Conservation (phyloP, 768 basidiomycete species). For the Rhizopogon vinicolor region DNA sequence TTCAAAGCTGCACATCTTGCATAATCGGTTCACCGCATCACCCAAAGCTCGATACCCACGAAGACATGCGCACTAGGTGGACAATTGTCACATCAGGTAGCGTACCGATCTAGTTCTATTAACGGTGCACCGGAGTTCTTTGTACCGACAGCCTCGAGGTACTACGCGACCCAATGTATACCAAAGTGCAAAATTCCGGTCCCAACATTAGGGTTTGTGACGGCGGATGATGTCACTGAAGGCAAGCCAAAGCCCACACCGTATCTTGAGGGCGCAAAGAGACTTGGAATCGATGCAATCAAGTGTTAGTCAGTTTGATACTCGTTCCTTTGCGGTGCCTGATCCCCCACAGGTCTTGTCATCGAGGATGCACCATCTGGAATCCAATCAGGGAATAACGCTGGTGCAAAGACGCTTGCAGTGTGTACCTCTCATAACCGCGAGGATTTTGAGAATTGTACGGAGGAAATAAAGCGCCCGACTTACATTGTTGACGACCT, state of each 20-base stretch:
- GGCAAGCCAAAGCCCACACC: slow-evolving; percentile 83
- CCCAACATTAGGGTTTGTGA: slow-evolving; percentile 60
- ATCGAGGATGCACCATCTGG: slow-evolving; percentile 91
- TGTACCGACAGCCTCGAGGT: slow-evolving; percentile 55
- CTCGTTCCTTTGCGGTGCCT: neutral
- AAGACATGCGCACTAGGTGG: slow-evolving; percentile 41
- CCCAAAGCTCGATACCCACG: slow-evolving; percentile 13
- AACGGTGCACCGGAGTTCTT: neutral
- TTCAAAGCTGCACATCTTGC: neutral
- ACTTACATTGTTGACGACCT: slow-evolving; percentile 71
- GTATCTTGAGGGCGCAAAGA: slow-evolving; percentile 72
- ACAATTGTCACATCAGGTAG: slow-evolving; percentile 81
- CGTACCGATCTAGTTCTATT: neutral
- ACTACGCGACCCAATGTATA: slow-evolving; percentile 67
- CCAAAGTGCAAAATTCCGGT: slow-evolving; percentile 55
- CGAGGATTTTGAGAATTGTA: slow-evolving; percentile 45
- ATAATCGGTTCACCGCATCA: neutral
- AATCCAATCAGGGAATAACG: slow-evolving; percentile 65
- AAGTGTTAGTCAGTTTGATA: slow-evolving; percentile 41
- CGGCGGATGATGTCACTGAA: slow-evolving; percentile 54
- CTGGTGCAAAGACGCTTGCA: slow-evolving; percentile 72
- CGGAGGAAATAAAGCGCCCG: slow-evolving; percentile 34
- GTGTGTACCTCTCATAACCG: slow-evolving; percentile 78
- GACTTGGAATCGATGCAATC: slow-evolving; percentile 47
- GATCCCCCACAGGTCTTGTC: slow-evolving; percentile 58